These are phyloP conservation scores for Vigna angularis DNA, from an alignment of 306 rosid species.

Conservation along the genomic window DNA sequence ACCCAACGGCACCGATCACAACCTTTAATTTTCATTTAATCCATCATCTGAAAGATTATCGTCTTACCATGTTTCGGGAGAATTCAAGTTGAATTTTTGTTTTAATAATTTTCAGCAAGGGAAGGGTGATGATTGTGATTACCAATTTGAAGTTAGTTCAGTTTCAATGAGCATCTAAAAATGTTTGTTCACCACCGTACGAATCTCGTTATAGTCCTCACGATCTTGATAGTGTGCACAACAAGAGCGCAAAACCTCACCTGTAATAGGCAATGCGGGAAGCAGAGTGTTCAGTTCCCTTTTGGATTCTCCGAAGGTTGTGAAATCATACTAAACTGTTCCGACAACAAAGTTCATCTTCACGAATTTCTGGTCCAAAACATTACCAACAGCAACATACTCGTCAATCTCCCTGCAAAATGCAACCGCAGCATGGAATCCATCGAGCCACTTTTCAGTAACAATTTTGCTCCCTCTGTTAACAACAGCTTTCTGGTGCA, in stretches of 20 bases:
- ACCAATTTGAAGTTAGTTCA: constrained; percentile 31
- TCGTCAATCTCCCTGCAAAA: constrained; percentile 55
- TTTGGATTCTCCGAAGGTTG: constrained; percentile 68
- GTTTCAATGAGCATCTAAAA: constrained; percentile 33
- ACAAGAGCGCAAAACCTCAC: constrained; percentile 43
- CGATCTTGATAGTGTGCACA: constrained; percentile 42
- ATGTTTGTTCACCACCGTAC: constrained; percentile 48
- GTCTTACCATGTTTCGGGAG: not conserved
- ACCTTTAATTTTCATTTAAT: constrained; percentile 60
- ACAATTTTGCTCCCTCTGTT: constrained; percentile 50
- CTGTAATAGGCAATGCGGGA: constrained; percentile 49
- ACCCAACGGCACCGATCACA: constrained; percentile 65
- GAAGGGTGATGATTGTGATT: constrained; percentile 53
- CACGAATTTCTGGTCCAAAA: constrained; percentile 53
- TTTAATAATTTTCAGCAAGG: constrained; percentile 11
- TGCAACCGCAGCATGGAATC: constrained; percentile 58
- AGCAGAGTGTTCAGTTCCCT: constrained; percentile 54
- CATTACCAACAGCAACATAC: constrained; percentile 56
- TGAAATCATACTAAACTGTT: constrained; percentile 53
- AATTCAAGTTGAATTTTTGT: constrained; percentile 22
- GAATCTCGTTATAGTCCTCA: constrained; percentile 39
- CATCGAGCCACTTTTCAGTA: constrained; percentile 44
- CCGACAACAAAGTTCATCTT: constrained; percentile 17
- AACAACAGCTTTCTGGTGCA: constrained; percentile 68
- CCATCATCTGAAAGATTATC: constrained; percentile 19